Conservation (phyloP, 768 basidiomycete species). For the Amanita phalloides region DNA sequence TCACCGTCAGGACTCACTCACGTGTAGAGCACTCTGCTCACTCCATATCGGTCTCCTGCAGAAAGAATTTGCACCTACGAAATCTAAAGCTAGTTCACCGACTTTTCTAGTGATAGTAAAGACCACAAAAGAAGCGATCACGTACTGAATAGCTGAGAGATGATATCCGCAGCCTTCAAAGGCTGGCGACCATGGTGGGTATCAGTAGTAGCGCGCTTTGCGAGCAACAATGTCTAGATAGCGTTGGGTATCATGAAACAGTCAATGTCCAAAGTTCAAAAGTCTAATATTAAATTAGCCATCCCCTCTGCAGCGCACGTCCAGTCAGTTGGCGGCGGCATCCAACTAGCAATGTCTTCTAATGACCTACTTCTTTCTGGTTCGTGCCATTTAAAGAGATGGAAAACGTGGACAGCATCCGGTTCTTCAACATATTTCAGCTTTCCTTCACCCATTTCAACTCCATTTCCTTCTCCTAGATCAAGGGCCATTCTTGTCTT, state of each 20-base stretch:
- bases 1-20: no score
- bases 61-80: neutral
- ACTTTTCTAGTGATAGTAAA: neutral
- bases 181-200: neutral
- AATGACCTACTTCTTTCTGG: constrained; percentile 18
- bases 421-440: constrained; percentile 4
- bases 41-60: neutral
- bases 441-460: constrained; percentile 13
- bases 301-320: no score
- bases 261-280: no score
- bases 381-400: constrained; percentile 29
- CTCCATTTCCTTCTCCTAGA: constrained; percentile 21
- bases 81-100: neutral
- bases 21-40: neutral
- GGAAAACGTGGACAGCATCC: constrained; percentile 5
- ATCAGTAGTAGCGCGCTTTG: no score
- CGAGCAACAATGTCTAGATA: no score
- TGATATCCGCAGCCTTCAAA: neutral
- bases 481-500: constrained; percentile 30
- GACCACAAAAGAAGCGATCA: neutral
- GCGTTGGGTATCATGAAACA: no score
- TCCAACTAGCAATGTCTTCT: neutral
- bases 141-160: neutral
- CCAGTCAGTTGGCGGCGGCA: neutral
- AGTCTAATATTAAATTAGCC: no score